Percentiles rank a stretch among this genome's conserved stretches.
These are phyloP conservation scores for Neckera pumila DNA, from an alignment of 225 moss, liverwort and hornwort species.

Conservation along the genomic window DNA sequence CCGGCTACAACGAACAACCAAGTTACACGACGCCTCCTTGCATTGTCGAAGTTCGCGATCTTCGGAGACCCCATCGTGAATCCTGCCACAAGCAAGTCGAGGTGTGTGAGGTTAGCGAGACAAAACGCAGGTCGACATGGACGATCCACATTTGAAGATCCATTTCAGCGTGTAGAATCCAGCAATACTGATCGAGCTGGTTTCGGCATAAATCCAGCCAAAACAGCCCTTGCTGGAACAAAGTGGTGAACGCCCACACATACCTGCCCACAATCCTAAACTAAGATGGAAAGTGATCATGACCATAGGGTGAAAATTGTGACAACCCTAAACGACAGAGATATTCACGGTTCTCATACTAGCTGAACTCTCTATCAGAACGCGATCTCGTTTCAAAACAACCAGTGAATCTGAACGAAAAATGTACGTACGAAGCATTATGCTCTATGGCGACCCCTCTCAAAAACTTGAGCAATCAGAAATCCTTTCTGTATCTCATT, in stretches of 20 bases:
- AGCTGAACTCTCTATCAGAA: background rate
- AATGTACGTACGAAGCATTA: background rate
- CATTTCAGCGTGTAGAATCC: background rate
- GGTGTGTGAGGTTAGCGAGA: background rate
- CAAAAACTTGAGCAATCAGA: background rate
- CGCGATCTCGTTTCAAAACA: background rate
- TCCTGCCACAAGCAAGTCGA: background rate
- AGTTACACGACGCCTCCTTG: slow-evolving; percentile 19
- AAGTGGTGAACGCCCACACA: background rate
- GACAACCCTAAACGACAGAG: background rate
- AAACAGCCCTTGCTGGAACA: background rate
- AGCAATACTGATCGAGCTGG: background rate
- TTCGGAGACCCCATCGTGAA: slow-evolving; percentile 33
- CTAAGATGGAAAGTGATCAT: background rate
- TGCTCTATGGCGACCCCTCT: background rate
- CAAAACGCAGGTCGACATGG: background rate
- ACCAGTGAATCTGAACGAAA: background rate
- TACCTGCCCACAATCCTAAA: background rate
- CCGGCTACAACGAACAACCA: slow-evolving; percentile 19
- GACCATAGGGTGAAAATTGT: background rate
- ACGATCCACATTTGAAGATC: background rate
- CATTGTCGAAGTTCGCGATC: slow-evolving; percentile 11
- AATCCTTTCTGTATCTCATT: background rate
- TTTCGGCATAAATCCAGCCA: background rate
- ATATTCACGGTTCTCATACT: background rate